A percentile compares a stretch with the other conserved stretches of the same genome.
Conservation (phyloP, 2,329 filamentous ascomycete species). For the Calonectria multiphialidica region DNA sequence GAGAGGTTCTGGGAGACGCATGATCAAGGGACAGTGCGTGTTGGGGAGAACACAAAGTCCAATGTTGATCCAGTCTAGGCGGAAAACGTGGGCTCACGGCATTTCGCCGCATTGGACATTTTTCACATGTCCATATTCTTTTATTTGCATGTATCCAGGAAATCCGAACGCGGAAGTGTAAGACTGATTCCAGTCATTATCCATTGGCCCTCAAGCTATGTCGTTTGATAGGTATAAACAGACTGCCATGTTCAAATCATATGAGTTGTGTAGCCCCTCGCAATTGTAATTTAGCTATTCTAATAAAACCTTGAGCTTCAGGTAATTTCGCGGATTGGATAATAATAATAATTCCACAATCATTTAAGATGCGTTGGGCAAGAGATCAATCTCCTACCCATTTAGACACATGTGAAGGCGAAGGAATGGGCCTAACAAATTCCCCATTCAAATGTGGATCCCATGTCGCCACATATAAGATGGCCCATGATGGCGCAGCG, state of each 20-base stretch:
- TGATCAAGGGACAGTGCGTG: background rate
- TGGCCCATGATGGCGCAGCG: background rate
- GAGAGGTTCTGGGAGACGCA: slow-evolving; percentile 52
- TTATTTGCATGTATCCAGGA: background rate
- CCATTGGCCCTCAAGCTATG: background rate
- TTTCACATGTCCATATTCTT: too few species aligned
- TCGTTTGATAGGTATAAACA: background rate
- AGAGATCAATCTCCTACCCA: too few species aligned
- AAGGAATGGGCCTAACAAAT: background rate
- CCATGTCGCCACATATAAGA: background rate
- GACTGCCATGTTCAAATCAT: background rate
- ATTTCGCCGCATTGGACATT: too few species aligned
- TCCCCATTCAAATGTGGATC: background rate
- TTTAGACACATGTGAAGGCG: background rate
- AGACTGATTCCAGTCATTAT: background rate
- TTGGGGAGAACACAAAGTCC: slow-evolving; percentile 11
- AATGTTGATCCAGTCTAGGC: slow-evolving; percentile 17
- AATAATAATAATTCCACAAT: background rate
- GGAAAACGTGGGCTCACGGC: background rate
- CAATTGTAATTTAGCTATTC: background rate
- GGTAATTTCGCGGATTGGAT: background rate
- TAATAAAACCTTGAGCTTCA: background rate
- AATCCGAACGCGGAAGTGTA: background rate
- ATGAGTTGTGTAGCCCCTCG: too few species aligned
- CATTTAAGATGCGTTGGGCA: background rate